Evolutionary conservation across 2,329 filamentous ascomycete genomes (phyloP), one percentile per base, ranked within the genome.

Genomic region (Ophiostoma sp.): DNA sequence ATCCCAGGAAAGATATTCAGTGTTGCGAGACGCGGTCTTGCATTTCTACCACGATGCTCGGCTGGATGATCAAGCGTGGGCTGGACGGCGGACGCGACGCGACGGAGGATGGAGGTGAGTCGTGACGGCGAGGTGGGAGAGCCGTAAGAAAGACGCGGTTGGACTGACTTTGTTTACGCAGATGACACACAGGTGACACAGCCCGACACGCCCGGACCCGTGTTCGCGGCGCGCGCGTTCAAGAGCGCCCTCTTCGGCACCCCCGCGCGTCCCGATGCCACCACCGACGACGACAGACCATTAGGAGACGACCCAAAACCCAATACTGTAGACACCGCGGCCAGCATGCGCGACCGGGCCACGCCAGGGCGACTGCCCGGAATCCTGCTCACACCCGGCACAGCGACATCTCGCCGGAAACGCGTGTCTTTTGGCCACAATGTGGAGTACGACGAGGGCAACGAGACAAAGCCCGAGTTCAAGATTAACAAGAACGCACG

Each of bases 191-290:
- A 84, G 72, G 74, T 85, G 57, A 87, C 90, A 20, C 81, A 81
- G 41, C 87, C 87, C 54, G 87, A 90, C 74, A 90, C 88, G 20
- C 88, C 88, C 7, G 88, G 86, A 0, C 87, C 88, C 1, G 84
- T 90, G 0, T 90, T 90, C 76, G 88, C 87, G 1, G 87, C 87
- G 52, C 84, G 88, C 71, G 88, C 88, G 6, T 81, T 90, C 75
- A 89, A 86, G 74, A 87, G 83, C 74, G 87, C 86, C 35, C 78
- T 90, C 65, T 90, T 89, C 74, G 88, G 88, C 57, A 87, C 86
- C 3, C 85, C 87, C 13, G 79, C 81, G 17, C 78, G 80, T 39
- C 76, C 73, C 72, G 77, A 74, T 68, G 71, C 66, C 62, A 67
- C 52, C 8, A 66, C n/a, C 48, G 36, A 64, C 68, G 35, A 71